A percentile compares a stretch with the other conserved stretches of the same genome.
Conservation (phyloP, 2,329 filamentous ascomycete genomes). For the Alternaria arborescens region DNA sequence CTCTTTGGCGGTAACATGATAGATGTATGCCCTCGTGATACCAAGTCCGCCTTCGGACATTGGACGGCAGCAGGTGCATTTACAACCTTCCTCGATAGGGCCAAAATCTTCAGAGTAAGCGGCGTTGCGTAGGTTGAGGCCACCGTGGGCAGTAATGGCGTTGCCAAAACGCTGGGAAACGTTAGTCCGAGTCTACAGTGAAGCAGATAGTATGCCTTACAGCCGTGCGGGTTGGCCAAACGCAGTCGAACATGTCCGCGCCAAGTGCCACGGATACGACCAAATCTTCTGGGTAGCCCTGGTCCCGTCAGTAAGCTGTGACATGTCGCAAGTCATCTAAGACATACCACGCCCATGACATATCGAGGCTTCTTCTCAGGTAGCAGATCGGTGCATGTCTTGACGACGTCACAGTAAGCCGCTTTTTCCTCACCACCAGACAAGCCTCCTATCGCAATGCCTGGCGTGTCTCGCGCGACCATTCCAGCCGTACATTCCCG, state of each 20-base stretch:
- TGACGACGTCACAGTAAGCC: conserved; percentile 90
- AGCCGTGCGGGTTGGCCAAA: conserved; percentile 96
- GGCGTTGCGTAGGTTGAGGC: conserved; percentile 84
- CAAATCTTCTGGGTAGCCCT: conserved; percentile 94
- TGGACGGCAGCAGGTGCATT: conserved; percentile 78
- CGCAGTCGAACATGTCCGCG: conserved; percentile 99
- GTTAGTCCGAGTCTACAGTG: not conserved
- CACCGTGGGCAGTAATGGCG: conserved; percentile 80
- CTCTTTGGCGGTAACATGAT: conserved; percentile 93
- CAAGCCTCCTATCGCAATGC: conserved; percentile 94
- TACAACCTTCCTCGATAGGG: conserved; percentile 83
- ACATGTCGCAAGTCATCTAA: not conserved
- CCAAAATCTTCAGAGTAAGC: conserved; percentile 80
- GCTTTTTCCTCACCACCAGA: conserved; percentile 94
- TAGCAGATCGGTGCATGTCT: conserved; percentile 82
- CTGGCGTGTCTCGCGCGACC: conserved; percentile 89
- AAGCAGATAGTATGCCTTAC: conserved; percentile 51
- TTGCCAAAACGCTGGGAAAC: conserved; percentile 79
- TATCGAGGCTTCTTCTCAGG: conserved; percentile 95
- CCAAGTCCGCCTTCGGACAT: conserved; percentile 74
- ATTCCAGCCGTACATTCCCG: conserved; percentile 85
- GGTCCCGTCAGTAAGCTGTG: conserved; percentile 26
- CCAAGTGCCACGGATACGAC: conserved; percentile 92
- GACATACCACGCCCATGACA: conserved; percentile 87
- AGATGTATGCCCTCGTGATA: conserved; percentile 86